Evolutionary conservation across 257 asterid genomes (phyloP).

Genomic region (Ilex aquifolium): DNA sequence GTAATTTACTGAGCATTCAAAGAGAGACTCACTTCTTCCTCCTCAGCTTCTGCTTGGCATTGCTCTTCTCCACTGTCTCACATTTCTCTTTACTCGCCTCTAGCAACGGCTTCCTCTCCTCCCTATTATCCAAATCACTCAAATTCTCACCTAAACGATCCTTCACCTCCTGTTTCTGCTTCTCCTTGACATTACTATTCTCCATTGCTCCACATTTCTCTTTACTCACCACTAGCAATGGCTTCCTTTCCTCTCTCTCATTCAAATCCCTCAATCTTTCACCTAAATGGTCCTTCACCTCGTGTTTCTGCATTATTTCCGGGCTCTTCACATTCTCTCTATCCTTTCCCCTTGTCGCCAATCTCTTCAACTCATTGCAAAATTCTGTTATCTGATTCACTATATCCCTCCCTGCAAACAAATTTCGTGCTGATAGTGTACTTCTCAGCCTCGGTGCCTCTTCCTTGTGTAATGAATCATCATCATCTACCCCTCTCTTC

Average conservation of each 20-base stretch:
- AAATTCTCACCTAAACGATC: no score
- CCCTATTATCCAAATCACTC: constrained; percentile 26
- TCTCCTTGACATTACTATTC: constrained; percentile 40
- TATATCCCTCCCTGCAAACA: constrained; percentile 84
- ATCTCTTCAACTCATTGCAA: constrained; percentile 76
- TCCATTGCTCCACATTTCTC: constrained; percentile 40
- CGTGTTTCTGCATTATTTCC: constrained; percentile 11
- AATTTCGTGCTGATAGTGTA: constrained; percentile 73
- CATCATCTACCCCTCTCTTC: constrained; percentile 29
- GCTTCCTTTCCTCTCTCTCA: constrained; percentile 60
- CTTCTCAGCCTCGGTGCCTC: constrained; percentile 66
- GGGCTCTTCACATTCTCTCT: constrained; percentile 37
- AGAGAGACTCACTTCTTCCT: constrained; percentile 50
- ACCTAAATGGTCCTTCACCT: not conserved
- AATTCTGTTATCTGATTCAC: constrained; percentile 74
- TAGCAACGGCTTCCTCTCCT: constrained; percentile 70
- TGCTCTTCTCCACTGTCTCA: constrained; percentile 31
- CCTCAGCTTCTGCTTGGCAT: constrained; percentile 46
- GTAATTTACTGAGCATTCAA: no score
- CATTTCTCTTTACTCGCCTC: constrained; percentile 37
- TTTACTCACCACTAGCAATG: constrained; percentile 42
- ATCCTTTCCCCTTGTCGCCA: constrained; percentile 50
- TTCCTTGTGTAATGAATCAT: constrained; percentile 19
- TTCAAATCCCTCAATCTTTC: constrained; percentile 8
- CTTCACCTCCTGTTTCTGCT: constrained; percentile 24